A percentile compares a stretch with the other conserved stretches of the same genome.
Evolutionary conservation across 164 flowering plant species (phyloP).

Genomic region (Nelumbo lutea): DNA sequence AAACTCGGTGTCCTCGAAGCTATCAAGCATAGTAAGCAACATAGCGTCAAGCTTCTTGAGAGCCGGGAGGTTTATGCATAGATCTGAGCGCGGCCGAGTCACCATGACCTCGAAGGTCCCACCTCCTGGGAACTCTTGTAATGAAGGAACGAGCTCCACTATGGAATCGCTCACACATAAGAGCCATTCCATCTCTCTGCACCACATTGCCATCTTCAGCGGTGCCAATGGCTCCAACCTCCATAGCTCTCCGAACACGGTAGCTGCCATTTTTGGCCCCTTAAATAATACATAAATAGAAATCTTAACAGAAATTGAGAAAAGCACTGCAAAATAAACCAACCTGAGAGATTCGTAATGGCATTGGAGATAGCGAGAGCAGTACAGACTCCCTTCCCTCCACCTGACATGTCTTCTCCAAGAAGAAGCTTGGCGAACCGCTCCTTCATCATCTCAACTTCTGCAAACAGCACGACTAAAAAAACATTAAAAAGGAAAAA

Average conservation of each 20-base stretch:
- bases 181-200: conserved; percentile 83
- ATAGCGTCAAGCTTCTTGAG: conserved; percentile 75
- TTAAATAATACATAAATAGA: background rate
- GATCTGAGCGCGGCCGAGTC: conserved; percentile 60
- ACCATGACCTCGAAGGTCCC: conserved; percentile 74
- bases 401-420: conserved; percentile 91
- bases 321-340: conserved; percentile 4
- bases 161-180: conserved; percentile 66
- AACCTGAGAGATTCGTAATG: conserved; percentile 77
- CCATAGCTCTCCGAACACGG: conserved; percentile 81
- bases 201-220: conserved; percentile 67
- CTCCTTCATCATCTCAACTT: conserved; percentile 75
- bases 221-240: conserved; percentile 67
- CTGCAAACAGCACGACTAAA: conserved; percentile 27
- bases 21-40: conserved; percentile 63
- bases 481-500: background rate
- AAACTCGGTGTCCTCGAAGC: conserved; percentile 52
- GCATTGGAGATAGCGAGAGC: conserved; percentile 87
- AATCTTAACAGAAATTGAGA: background rate
- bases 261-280: conserved; percentile 33
- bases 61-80: conserved; percentile 67
- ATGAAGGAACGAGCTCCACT: conserved; percentile 65
- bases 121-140: conserved; percentile 70
- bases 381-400: conserved; percentile 76
- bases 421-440: conserved; percentile 74